Percentiles rank a stretch among this genome's conserved stretches.
Conservation (phyloP, 805 yeast species). For the Zygosaccharomyces siamensis region DNA sequence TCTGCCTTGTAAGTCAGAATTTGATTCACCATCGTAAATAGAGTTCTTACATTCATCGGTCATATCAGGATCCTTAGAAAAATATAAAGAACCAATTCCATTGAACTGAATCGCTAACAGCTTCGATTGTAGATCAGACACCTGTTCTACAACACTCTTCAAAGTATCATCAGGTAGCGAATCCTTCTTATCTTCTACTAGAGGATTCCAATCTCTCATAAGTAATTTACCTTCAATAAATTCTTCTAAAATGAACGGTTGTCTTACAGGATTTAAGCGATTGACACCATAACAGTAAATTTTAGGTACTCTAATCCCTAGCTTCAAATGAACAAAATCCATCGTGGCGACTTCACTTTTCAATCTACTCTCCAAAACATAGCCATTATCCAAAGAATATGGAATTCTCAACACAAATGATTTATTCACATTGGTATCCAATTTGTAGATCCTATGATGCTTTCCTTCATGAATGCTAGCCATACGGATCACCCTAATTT, state of each 20-base stretch:
- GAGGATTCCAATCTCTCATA: slow-evolving; percentile 90
- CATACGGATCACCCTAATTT: slow-evolving; percentile 58
- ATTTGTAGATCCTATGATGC: slow-evolving; percentile 81
- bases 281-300: slow-evolving; percentile 62
- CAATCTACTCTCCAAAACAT: slow-evolving; percentile 59
- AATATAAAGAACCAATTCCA: slow-evolving; percentile 77
- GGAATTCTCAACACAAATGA: slow-evolving; percentile 79
- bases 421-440: slow-evolving; percentile 53
- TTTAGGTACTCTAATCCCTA: slow-evolving; percentile 67
- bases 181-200: slow-evolving; percentile 50
- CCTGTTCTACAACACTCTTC: slow-evolving; percentile 61
- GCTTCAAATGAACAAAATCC: slow-evolving; percentile 67
- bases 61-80: slow-evolving; percentile 55
- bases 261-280: slow-evolving; percentile 54
- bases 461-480: slow-evolving; percentile 90
- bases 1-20: slow-evolving; percentile 48
- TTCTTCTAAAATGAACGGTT: slow-evolving; percentile 81
- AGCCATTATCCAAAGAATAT: slow-evolving; percentile 65
- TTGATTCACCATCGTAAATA: slow-evolving; percentile 60
- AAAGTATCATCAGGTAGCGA: slow-evolving; percentile 47
- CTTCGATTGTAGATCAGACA: slow-evolving; percentile 60
- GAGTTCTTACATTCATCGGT: slow-evolving; percentile 29
- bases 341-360: slow-evolving; percentile 91
- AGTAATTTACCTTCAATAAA: slow-evolving; percentile 70
- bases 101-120: slow-evolving; percentile 57